Percentiles rank a stretch among this genome's conserved stretches.
Conservation (phyloP, 768 basidiomycete genomes). For the Mycena rosella region DNA sequence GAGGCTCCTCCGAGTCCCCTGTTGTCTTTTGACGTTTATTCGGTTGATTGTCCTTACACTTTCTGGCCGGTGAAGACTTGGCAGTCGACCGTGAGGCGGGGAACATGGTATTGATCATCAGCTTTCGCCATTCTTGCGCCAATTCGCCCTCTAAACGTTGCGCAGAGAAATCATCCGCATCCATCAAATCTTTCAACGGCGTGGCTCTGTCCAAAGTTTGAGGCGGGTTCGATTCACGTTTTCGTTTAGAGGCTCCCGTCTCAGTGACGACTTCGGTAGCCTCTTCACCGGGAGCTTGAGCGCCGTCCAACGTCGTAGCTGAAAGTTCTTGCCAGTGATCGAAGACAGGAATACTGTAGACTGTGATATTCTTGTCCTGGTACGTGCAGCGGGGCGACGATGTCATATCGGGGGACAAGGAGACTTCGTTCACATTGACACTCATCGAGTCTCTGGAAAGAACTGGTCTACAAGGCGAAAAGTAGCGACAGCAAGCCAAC, state of each 20-base stretch:
- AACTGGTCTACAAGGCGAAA: background rate
- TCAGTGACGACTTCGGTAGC: background rate
- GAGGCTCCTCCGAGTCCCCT: slow-evolving; percentile 15
- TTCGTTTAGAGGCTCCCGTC: slow-evolving; percentile 30
- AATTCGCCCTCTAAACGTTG: slow-evolving; percentile 55
- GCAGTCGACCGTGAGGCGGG: slow-evolving; percentile 55
- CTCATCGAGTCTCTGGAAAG: slow-evolving; percentile 54
- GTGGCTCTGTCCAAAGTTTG: background rate
- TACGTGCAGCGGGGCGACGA: slow-evolving; percentile 49
- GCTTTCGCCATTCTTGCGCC: slow-evolving; percentile 68
- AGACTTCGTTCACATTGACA: slow-evolving; percentile 54
- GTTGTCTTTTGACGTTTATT: slow-evolving; percentile 28
- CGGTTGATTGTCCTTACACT: slow-evolving; percentile 16
- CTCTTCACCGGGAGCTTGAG: slow-evolving; percentile 10
- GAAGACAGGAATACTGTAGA: slow-evolving; percentile 61
- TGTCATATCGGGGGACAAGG: slow-evolving; percentile 32
- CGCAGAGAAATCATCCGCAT: slow-evolving; percentile 44
- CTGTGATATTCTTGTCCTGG: slow-evolving; percentile 62
- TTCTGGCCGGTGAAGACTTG: slow-evolving; percentile 34
- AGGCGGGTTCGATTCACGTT: slow-evolving; percentile 31
- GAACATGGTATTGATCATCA: slow-evolving; percentile 74
- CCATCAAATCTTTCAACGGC: slow-evolving; percentile 36
- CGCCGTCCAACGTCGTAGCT: background rate
- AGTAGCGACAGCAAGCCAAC: slow-evolving; percentile 24
- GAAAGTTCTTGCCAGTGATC: slow-evolving; percentile 16